phyloP scores from a whole-genome alignment of 2,329 filamentous ascomycete species.

The Raffaelea ambrosiae region DNA sequence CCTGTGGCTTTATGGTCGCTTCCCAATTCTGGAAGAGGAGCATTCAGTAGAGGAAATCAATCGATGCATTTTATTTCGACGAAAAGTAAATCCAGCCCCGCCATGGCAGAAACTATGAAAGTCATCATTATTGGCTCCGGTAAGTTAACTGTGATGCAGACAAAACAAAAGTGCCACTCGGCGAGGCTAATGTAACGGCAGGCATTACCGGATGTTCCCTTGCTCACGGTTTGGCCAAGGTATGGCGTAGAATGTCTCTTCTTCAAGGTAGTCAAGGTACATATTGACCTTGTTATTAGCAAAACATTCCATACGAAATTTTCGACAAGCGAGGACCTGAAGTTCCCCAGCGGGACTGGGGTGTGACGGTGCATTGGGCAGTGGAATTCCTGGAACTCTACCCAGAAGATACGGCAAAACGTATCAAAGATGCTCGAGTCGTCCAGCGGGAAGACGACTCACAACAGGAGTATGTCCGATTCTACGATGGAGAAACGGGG shows the following conservation, averaged over 20 bases:
- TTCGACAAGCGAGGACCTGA: constrained; percentile 4
- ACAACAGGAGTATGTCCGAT: constrained; percentile 2
- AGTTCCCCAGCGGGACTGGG: constrained; percentile 4
- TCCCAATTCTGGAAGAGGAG: too few species aligned
- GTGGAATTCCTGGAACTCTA: constrained; percentile 4
- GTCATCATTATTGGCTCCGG: constrained; percentile 4
- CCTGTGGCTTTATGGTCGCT: too few species aligned
- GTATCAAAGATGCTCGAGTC: not conserved
- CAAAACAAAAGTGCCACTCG: too few species aligned
- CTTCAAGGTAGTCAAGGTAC: too few species aligned
- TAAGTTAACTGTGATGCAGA: too few species aligned
- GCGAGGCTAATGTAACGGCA: too few species aligned
- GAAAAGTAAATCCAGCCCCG: too few species aligned
- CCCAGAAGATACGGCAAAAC: not conserved
- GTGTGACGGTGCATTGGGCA: constrained; percentile 3
- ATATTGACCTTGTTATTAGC: not conserved
- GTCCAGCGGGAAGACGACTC: constrained; percentile 4
- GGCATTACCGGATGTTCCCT: constrained; percentile 3
- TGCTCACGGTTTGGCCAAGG: constrained; percentile 2
- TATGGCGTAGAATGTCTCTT: not conserved
- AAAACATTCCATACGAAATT: constrained; percentile 2
- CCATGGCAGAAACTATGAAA: constrained; percentile 4
- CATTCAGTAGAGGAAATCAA: too few species aligned
- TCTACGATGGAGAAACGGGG: constrained; percentile 3
- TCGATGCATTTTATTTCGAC: too few species aligned